These are phyloP conservation scores for Stereocaulon alpinum DNA, from an alignment of 495 filamentous ascomycete genomes.

Conservation along the genomic window DNA sequence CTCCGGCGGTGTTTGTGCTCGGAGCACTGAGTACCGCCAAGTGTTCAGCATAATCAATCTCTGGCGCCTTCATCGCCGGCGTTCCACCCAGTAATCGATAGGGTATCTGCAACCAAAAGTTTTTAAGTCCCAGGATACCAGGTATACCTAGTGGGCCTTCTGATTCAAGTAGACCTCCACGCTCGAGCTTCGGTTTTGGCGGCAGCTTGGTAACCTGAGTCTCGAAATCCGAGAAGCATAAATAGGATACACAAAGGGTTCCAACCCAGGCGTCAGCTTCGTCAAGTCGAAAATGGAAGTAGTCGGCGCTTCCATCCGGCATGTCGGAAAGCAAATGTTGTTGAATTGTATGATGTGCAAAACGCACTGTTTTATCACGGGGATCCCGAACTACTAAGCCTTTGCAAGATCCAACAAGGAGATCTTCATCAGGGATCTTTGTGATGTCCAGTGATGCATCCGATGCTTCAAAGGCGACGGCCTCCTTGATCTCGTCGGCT, in stretches of 20 bases:
- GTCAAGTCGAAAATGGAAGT: too few species aligned
- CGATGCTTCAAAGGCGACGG: slow-evolving; percentile 24
- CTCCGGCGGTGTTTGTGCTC: background rate
- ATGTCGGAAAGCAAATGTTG: slow-evolving; percentile 22
- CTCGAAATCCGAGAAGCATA: background rate
- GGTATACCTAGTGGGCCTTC: background rate
- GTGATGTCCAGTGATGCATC: slow-evolving; percentile 22
- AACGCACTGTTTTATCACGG: slow-evolving; percentile 23
- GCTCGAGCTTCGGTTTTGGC: background rate
- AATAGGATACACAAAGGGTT: background rate
- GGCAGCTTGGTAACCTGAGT: background rate
- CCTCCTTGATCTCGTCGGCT: slow-evolving; percentile 30
- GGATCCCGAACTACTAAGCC: slow-evolving; percentile 27
- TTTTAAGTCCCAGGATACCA: background rate
- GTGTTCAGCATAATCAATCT: background rate
- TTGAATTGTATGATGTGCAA: slow-evolving; percentile 28
- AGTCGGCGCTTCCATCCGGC: too few species aligned
- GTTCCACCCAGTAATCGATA: background rate
- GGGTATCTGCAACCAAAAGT: background rate
- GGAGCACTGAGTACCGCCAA: background rate
- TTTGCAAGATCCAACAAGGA: slow-evolving; percentile 26
- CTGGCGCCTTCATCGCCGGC: background rate
- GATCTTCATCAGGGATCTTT: slow-evolving; percentile 24
- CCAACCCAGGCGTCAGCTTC: background rate
- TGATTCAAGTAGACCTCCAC: background rate